A percentile compares a stretch with the other conserved stretches of the same genome.
phyloP scores from a whole-genome alignment of 2,329 filamentous ascomycete genomes.

The Aurifilum marmelostoma region DNA sequence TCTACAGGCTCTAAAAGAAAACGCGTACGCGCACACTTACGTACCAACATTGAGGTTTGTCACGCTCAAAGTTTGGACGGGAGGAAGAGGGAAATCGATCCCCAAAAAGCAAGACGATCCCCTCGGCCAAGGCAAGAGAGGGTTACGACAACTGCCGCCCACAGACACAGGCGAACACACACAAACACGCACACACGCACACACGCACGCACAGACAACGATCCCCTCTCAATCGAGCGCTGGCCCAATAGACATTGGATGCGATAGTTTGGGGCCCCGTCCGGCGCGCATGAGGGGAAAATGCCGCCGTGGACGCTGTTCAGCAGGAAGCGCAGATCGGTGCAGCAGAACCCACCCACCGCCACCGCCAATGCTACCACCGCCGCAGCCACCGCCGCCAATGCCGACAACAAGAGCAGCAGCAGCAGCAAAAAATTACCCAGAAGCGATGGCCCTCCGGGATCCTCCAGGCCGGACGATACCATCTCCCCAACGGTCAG shows the following conservation, averaged over 20 bases:
- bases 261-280: not conserved
- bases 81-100: too few relatives aligned
- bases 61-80: not conserved
- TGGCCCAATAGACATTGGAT: slow-evolving; percentile 3
- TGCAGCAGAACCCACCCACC: slow-evolving; percentile 6
- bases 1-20: not conserved
- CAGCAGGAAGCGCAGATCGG: slow-evolving; percentile 16
- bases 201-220: not conserved
- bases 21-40: not conserved
- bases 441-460: not conserved
- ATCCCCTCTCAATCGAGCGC: not conserved
- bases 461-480: not conserved
- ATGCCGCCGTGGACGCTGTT: slow-evolving; percentile 21
- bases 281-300: not conserved
- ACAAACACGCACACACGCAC: too few relatives aligned
- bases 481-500: not conserved
- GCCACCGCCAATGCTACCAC: not conserved
- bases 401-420: not conserved
- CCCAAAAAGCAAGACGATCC: not conserved
- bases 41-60: not conserved
- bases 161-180: not conserved
- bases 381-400: not conserved
- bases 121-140: not conserved
- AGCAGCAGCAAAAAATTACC: too few relatives aligned
- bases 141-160: not conserved